Percentiles rank a stretch among this genome's conserved stretches.
Conservation (phyloP, 306 rosid genomes). For the Lupinus albus region DNA sequence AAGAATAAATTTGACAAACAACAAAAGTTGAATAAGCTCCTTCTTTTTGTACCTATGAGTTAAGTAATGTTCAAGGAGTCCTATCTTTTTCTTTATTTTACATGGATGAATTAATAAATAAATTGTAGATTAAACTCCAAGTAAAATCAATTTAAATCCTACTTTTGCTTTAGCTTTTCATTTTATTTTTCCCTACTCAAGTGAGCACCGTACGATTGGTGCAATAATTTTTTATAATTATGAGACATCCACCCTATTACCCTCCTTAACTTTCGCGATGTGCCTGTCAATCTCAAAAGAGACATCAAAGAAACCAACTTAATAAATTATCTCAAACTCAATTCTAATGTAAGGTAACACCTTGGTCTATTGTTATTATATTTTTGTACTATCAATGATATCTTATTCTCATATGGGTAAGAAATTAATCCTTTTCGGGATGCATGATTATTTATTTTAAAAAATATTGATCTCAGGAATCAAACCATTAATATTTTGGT, state of each 20-base stretch:
- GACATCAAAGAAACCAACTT: background rate
- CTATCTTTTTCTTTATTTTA: too few relatives aligned
- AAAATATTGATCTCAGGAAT: too few relatives aligned
- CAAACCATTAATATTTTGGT: too few relatives aligned
- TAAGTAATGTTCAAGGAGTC: too few relatives aligned
- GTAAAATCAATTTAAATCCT: constrained; percentile 34
- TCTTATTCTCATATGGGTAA: too few relatives aligned
- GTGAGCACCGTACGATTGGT: background rate
- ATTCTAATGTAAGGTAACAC: background rate
- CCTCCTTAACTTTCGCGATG: constrained; percentile 12
- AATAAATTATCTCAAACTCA: background rate
- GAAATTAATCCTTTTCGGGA: too few relatives aligned
- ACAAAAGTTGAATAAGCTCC: too few relatives aligned
- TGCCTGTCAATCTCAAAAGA: constrained; percentile 1
- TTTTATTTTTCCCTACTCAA: background rate
- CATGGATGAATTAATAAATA: background rate
- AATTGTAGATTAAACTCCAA: constrained; percentile 16
- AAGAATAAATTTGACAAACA: too few relatives aligned
- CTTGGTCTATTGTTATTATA: too few relatives aligned
- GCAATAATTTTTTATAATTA: constrained; percentile 13
- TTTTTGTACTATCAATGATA: too few relatives aligned
- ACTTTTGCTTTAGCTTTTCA: background rate
- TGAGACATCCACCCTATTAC: constrained; percentile 7
- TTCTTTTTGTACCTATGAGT: too few relatives aligned
- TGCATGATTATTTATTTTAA: too few relatives aligned